Conservation (phyloP, 805 yeast species). For the Saccharomyces paradoxus region DNA sequence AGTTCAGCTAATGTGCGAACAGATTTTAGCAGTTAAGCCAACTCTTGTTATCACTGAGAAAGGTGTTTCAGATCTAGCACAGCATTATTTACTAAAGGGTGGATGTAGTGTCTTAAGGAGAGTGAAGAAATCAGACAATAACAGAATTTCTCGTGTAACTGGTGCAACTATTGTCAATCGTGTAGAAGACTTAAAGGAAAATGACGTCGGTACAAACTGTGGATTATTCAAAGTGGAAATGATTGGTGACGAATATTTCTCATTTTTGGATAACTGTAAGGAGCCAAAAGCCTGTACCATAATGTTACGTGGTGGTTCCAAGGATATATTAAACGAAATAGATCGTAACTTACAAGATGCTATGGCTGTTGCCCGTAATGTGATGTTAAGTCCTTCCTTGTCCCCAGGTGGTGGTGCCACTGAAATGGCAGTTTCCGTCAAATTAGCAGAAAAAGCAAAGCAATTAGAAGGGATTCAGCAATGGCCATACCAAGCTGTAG, state of each 20-base stretch:
- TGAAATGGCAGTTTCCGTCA: constrained; percentile 94
- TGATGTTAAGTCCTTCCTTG: constrained; percentile 85
- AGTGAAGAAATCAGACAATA: constrained; percentile 90
- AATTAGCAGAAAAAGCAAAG: constrained; percentile 82
- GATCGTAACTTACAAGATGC: constrained; percentile 98
- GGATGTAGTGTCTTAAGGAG: constrained; percentile 90
- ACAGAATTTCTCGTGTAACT: constrained; percentile 92
- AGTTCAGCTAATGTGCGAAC: constrained; percentile 78
- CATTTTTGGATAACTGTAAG: constrained; percentile 71
- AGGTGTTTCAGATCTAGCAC: constrained; percentile 97
- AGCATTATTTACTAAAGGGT: constrained; percentile 88
- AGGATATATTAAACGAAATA: constrained; percentile 90
- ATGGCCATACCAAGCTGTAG: constrained; percentile 98
- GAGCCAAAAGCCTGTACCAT: constrained; percentile 92
- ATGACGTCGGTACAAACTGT: constrained; percentile 83
- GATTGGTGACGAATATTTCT: constrained; percentile 95
- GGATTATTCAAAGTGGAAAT: constrained; percentile 87
- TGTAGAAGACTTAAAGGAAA: constrained; percentile 85
- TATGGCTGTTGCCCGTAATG: constrained; percentile 94
- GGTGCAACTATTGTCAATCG: constrained; percentile 97
- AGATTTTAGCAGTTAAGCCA: constrained; percentile 76
- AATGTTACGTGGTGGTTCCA: constrained; percentile 89
- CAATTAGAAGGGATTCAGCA: constrained; percentile 89
- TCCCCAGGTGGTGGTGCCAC: constrained; percentile 99
- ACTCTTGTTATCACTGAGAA: constrained; percentile 94